These are phyloP conservation scores for Angomonas deanei DNA, from an alignment of 208 protist genomes.

Conservation along the genomic window DNA sequence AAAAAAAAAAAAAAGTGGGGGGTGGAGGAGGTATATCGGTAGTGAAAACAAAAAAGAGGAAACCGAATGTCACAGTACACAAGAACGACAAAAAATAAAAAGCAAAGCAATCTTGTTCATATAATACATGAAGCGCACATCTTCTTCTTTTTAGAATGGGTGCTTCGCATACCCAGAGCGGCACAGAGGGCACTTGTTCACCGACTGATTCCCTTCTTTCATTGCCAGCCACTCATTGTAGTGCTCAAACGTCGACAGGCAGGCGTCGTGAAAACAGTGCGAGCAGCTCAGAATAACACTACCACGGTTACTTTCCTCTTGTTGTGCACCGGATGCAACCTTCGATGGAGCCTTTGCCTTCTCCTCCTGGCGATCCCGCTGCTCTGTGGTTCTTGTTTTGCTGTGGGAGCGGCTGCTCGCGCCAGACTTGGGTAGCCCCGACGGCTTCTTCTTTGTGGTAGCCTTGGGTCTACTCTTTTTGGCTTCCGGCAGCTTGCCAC, in stretches of 20 bases:
- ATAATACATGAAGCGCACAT: too few relatives aligned
- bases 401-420: neutral
- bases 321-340: neutral
- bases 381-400: neutral
- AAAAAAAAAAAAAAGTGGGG: neutral
- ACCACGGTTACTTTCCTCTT: too few relatives aligned
- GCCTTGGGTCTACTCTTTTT: neutral
- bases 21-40: too few relatives aligned
- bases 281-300: constrained; percentile 81
- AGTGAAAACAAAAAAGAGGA: too few relatives aligned
- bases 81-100: neutral
- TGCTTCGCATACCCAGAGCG: constrained; percentile 71
- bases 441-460: neutral
- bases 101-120: neutral
- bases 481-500: neutral
- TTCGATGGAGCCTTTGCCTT: neutral
- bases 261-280: constrained; percentile 73
- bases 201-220: constrained; percentile 7
- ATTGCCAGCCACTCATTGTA: constrained; percentile 48
- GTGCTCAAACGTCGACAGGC: constrained; percentile 66
- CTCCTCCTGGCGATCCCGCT: neutral
- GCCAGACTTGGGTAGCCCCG: neutral
- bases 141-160: constrained; percentile 33
- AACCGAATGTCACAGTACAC: neutral
- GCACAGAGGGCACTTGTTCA: constrained; percentile 69